These are phyloP conservation scores for Paecilomyces niveus DNA, from an alignment of 2,329 filamentous ascomycete species.

Conservation along the genomic window DNA sequence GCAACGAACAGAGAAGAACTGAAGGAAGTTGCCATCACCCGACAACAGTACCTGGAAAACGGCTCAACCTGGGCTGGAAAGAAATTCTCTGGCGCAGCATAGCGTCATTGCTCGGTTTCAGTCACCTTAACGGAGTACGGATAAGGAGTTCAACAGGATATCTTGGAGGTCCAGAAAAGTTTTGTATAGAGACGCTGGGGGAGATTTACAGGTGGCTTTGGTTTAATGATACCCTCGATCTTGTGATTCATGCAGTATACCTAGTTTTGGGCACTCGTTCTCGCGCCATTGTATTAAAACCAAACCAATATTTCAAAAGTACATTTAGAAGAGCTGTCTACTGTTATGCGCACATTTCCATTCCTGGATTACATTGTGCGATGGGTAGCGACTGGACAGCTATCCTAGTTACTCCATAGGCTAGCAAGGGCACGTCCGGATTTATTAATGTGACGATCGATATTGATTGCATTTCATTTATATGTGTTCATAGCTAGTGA, in stretches of 20 bases:
- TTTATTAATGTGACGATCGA: no score
- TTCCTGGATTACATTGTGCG: no score
- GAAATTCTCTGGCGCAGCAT: constrained; percentile 51
- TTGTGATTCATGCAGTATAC: background rate
- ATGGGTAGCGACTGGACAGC: no score
- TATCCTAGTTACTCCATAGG: no score
- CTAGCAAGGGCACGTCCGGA: no score
- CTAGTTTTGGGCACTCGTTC: background rate
- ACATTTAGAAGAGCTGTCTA: background rate
- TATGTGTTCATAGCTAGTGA: background rate
- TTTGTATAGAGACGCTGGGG: background rate
- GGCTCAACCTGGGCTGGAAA: constrained; percentile 68
- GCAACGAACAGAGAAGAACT: constrained; percentile 61
- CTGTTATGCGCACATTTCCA: no score
- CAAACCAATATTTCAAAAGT: background rate
- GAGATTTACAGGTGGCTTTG: background rate
- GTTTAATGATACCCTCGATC: constrained; percentile 1
- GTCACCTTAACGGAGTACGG: background rate
- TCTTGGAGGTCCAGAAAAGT: background rate
- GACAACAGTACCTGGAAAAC: constrained; percentile 83
- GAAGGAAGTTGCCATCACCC: constrained; percentile 66
- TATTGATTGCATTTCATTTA: background rate
- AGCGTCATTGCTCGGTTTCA: background rate
- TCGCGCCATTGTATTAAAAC: background rate
- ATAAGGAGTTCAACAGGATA: background rate